Evolutionary conservation across 305 asterid species (phyloP), one percentile per base, ranked within the genome.

Genomic region (Fraxinus velutina): DNA sequence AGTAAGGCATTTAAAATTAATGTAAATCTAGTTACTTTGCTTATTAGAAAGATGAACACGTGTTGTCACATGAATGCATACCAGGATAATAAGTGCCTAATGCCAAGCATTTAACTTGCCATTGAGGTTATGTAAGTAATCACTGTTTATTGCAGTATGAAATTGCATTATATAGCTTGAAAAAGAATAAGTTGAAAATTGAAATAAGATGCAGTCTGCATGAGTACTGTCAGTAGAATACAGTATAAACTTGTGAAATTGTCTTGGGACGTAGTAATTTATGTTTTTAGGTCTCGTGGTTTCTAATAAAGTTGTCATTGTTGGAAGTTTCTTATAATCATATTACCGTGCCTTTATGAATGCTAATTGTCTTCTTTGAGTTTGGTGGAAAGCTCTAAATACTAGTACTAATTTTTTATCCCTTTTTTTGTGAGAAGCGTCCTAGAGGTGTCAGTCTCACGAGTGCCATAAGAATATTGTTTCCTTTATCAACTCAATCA

Each of bases 251-350:
- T 60, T 60, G 27, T 75, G 62, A 15, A 68, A 33, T 64, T 6
- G 24, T 80, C 44, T 36, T 75, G 52, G 27, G 79, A 70, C 52
- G 44, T 29, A 57, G 44, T 29, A 70, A 62, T 21, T 77, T 78
- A 8, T 36, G 30, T 50, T 44, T 82, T 76, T 37, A 37, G 33
- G 60, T 30, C 50, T 64, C 13, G 6, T 15, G 75, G 39, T 76
- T 73, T 64, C 19, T 12, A 15, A 73, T 44, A 72, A 21, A 72
- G 78, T 30, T 33, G 62, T 30, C 84, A 4, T 70, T 50, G 50
- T 64, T 57, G 73, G 36, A 64, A 64, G 33, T 64, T 64, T 64
- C 6, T 64, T 64, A 64, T 12, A 64, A 10, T 9, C 72, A 22
- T 62, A 22, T 22, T 62, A 0, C 72, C 0, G 32, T 62, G 72